Conservation (phyloP, 1,139 yeast species). For the Entelexis paramagnoliae region DNA sequence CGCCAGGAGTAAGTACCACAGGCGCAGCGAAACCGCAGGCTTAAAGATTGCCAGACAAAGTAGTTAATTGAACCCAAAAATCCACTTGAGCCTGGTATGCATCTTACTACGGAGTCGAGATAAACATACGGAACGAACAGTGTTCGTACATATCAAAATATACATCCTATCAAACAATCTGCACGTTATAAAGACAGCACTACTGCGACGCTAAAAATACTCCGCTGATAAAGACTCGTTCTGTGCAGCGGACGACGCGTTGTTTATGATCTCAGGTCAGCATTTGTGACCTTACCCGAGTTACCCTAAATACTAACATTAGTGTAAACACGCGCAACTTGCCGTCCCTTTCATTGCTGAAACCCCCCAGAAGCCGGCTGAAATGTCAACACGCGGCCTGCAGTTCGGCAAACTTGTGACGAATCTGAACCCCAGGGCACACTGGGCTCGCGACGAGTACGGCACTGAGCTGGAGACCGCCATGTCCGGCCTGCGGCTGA, state of each 20-base stretch:
- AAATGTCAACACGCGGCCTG: slow-evolving; percentile 15
- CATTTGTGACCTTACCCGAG: background rate
- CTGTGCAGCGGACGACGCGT: background rate
- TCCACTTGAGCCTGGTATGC: too few relatives aligned
- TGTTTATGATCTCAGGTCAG: slow-evolving; percentile 1
- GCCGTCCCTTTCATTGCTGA: background rate
- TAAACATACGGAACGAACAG: too few relatives aligned
- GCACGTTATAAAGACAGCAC: too few relatives aligned
- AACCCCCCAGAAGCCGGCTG: background rate
- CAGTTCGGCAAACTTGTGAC: slow-evolving; percentile 22
- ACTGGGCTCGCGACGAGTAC: slow-evolving; percentile 13
- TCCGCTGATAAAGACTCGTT: too few relatives aligned
- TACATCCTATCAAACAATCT: too few relatives aligned
- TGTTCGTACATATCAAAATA: too few relatives aligned
- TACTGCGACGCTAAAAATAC: too few relatives aligned
- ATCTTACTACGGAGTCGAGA: too few relatives aligned
- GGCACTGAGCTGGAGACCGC: slow-evolving; percentile 10
- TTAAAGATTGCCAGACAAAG: too few relatives aligned
- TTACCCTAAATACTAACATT: background rate
- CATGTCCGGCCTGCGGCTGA: slow-evolving; percentile 14
- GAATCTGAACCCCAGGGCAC: slow-evolving; percentile 11
- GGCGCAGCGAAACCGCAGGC: too few relatives aligned
- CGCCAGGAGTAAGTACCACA: too few relatives aligned
- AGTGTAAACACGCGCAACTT: background rate
- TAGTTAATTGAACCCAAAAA: too few relatives aligned